Evolutionary conservation across 345 rosid species (phyloP), one percentile per base, ranked within the genome.

Genomic region (Salix brachista): DNA sequence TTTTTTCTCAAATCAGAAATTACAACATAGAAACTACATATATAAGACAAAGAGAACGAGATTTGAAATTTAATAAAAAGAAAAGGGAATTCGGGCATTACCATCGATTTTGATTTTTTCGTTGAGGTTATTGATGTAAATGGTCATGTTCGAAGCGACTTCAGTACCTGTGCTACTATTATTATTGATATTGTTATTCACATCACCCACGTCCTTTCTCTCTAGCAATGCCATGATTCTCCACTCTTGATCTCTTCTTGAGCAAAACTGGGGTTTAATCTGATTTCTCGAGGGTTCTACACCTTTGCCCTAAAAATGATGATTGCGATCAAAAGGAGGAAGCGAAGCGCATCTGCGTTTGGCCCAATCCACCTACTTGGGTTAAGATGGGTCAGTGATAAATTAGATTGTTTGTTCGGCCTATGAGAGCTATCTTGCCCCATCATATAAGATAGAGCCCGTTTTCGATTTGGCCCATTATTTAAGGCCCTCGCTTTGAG

Each of bases 81-180:
- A 77, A 18, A 60, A 52, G 42, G 72, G 11, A 9, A 62, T 44
- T 72, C 58, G 48, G 69, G 10, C 5, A 62, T 44, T 73, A 96
- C 99, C 90, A 70, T 96, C 98, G 71, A 91, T 84, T 86, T 94
- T 96, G 81, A 91, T 89, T 84, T 96, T 96, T 85, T 96, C 97
- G 86, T 96, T 96, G 86, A 94, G 97, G 70, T 92, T 96, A 86
- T 96, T 96, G 87, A 94, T 91, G 89, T 92, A 94, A 44, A 96
- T 88, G 30, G 99, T 94, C 87, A 85, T 85, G 86, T 96, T 94
- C 0, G 85, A 81, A 61, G 93, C 17, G 62, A 76, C 41, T 79
- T 96, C 98, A 21, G 86, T 77, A 73, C 88, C 92, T 18, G 79
- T 3, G 21, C 50, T 71, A 5, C 8, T 61, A 58, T 70, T 71